Evolutionary conservation across 345 rosid genomes (phyloP).

Genomic region (Gossypium raimondii): DNA sequence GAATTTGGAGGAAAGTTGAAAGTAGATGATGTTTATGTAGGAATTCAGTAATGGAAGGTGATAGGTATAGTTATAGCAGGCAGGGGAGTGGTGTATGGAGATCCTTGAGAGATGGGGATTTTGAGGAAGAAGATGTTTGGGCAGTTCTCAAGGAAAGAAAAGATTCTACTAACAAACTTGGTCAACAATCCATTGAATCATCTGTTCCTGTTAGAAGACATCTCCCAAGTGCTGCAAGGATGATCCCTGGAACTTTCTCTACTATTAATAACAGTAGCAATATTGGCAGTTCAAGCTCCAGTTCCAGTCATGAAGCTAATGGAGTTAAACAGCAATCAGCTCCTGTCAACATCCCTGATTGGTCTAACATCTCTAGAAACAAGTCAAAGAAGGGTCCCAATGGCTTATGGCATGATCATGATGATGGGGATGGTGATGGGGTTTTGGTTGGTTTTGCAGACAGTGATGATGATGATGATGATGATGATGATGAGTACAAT

Average conservation of each 20-base stretch:
- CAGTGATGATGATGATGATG: conserved; percentile 16
- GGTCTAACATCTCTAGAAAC: conserved; percentile 46
- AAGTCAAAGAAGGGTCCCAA: not conserved
- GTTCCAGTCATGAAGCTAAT: conserved; percentile 23
- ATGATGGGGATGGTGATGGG: conserved; percentile 7
- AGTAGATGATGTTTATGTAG: conserved; percentile 12
- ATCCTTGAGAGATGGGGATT: conserved; percentile 37
- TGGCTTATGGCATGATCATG: conserved; percentile 16
- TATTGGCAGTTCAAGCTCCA: conserved; percentile 12
- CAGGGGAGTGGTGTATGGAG: conserved; percentile 37
- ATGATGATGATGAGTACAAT: conserved; percentile 26
- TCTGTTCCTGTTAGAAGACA: conserved; percentile 29
- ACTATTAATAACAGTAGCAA: not conserved
- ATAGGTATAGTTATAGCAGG: conserved; percentile 19
- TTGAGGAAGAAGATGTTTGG: conserved; percentile 52
- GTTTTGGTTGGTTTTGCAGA: conserved; percentile 12
- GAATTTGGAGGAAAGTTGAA: not conserved
- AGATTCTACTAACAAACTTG: conserved; percentile 19
- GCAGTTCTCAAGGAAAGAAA: conserved; percentile 34
- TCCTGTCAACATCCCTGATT: conserved; percentile 65
- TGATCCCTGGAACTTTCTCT: conserved; percentile 38
- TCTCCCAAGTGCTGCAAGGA: conserved; percentile 43
- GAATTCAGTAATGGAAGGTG: conserved; percentile 33
- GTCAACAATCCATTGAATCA: conserved; percentile 20
- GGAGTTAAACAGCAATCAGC: conserved; percentile 49